phyloP scores from a whole-genome alignment of 768 basidiomycete species.

The Boletus reticulatus region DNA sequence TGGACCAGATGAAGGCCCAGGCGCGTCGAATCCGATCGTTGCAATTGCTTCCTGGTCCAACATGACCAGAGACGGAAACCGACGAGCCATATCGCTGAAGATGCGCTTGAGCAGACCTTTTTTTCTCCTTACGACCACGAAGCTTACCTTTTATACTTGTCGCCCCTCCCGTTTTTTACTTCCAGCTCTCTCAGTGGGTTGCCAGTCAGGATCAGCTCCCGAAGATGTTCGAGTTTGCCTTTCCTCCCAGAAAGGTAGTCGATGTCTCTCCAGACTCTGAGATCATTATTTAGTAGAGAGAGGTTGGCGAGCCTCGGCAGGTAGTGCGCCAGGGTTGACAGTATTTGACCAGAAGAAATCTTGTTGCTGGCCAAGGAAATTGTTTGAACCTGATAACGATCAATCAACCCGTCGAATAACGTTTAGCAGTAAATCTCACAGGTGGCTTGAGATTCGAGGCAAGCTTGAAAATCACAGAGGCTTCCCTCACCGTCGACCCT shows the following conservation, averaged over 20 bases:
- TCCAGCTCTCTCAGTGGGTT: slow-evolving; percentile 73
- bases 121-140: not conserved
- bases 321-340: slow-evolving; percentile 65
- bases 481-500: slow-evolving; percentile 61
- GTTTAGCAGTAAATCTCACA: slow-evolving; percentile 36
- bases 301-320: slow-evolving; percentile 80
- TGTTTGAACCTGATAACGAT: slow-evolving; percentile 57
- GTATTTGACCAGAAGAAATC: slow-evolving; percentile 53
- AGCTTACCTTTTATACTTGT: slow-evolving; percentile 67
- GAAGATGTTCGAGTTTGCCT: slow-evolving; percentile 58
- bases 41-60: slow-evolving; percentile 81
- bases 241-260: slow-evolving; percentile 57
- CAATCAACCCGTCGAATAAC: not conserved
- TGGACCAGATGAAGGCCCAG: slow-evolving; percentile 48
- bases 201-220: slow-evolving; percentile 71
- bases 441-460: slow-evolving; percentile 76
- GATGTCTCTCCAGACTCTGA: slow-evolving; percentile 68
- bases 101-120: slow-evolving; percentile 2
- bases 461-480: slow-evolving; percentile 86
- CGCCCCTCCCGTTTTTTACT: slow-evolving; percentile 51
- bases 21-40: slow-evolving; percentile 75
- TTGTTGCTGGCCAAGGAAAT: slow-evolving; percentile 84
- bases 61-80: slow-evolving; percentile 79
- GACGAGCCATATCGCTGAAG: slow-evolving; percentile 71
- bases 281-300: slow-evolving; percentile 74